Evolutionary conservation across 257 asterid genomes (phyloP), one percentile per base, ranked within the genome.

Genomic region (Capsicum rhomboideum): DNA sequence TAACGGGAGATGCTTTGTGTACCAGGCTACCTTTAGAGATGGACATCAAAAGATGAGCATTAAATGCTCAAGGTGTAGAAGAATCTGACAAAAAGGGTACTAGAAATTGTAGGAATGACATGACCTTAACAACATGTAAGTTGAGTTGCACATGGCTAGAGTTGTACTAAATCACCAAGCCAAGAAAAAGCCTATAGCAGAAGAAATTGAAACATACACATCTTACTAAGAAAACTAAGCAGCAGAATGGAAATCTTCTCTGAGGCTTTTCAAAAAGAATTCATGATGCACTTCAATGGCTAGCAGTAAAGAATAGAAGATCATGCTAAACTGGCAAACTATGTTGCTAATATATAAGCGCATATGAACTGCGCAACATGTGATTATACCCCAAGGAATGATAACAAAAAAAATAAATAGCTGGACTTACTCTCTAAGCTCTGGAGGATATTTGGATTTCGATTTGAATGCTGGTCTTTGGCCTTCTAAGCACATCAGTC

Each of bases 391-490:
- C 46, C 58, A 13, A 21, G 56, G n/a, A 49, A 44, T 28, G 59
- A 20, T 18, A 40, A 46, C 55, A 63, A 63, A 67, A 68, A 46
- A 26, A 40, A 55, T 18, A 58, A 52, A 40, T 23, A 21, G 28
- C 8, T 40, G 31, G 53, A 86, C 98, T 89, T 92, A 95, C 98
- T 92, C 99, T 90, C 88, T 92, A 18, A 96, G 78, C 11, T 94
- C 97, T 53, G 90, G 84, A 85, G 98, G 98, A 90, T 91, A 90
- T 85, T 93, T 93, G 79, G 94, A 91, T 84, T 91, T 96, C 34
- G 94, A 89, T 94, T 93, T 96, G 90, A 93, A 89, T 34, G 91
- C 34, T 55, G 99, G 98, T 89, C 98, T 91, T 89, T 90, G 91
- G 64, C 87, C 95, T 86, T 96, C 97, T 67, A 96, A 44, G 82